Conservation (phyloP, 768 basidiomycete genomes). For the Mycena amicta region DNA sequence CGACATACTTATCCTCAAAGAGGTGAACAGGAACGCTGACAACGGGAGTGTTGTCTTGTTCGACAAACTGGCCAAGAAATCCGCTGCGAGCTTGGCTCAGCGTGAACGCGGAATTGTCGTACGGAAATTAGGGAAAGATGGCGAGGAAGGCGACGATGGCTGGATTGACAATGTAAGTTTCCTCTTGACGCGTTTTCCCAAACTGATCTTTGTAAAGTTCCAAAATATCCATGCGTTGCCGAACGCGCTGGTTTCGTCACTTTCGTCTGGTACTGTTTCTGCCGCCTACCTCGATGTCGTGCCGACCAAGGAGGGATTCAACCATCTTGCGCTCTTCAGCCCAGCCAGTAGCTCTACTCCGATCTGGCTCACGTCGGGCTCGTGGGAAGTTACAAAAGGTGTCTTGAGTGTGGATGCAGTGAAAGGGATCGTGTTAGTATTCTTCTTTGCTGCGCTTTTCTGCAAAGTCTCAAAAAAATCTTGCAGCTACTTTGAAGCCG, state of each 20-base stretch:
- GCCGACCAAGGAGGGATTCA: conserved; percentile 78
- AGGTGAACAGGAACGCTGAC: conserved; percentile 83
- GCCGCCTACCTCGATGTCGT: conserved; percentile 90
- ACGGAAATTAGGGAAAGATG: conserved; percentile 75
- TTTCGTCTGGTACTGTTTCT: conserved; percentile 28
- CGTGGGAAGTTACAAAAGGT: conserved; percentile 85
- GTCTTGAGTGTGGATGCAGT: conserved; percentile 73
- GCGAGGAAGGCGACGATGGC: conserved; percentile 88
- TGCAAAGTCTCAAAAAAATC: conserved; percentile 18
- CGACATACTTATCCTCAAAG: conserved; percentile 75
- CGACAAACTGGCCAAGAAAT: conserved; percentile 42
- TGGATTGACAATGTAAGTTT: conserved; percentile 87
- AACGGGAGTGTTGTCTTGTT: conserved; percentile 82
- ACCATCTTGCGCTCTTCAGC: conserved; percentile 91
- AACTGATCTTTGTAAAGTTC: conserved; percentile 39
- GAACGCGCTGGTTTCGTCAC: conserved; percentile 7
- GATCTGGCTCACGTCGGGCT: conserved; percentile 80
- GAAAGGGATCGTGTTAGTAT: conserved; percentile 66
- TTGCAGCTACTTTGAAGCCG: conserved; percentile 84
- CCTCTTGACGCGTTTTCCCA: neutral
- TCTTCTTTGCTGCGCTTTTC: conserved; percentile 15
- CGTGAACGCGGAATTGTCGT: conserved; percentile 58
- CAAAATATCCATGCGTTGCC: conserved; percentile 68
- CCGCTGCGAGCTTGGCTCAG: conserved; percentile 24
- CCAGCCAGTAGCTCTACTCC: conserved; percentile 71